phyloP scores from a whole-genome alignment of 208 protist species.

The Herpetomonas muscarum region DNA sequence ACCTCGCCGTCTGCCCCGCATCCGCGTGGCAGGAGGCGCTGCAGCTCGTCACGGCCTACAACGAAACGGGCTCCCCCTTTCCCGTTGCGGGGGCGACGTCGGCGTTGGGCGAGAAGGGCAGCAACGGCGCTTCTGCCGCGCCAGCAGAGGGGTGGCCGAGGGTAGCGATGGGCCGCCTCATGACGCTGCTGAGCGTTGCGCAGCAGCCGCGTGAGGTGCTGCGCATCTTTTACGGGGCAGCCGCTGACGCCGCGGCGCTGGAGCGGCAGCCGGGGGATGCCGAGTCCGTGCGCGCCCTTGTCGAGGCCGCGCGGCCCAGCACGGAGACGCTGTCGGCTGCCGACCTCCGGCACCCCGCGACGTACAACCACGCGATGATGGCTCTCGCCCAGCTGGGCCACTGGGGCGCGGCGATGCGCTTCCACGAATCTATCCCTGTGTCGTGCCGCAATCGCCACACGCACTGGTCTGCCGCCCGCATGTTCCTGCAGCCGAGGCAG shows the following conservation, averaged over 20 bases:
- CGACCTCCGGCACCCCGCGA: neutral
- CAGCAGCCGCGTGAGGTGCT: neutral
- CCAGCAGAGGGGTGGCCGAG: neutral
- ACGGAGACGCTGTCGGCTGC: neutral
- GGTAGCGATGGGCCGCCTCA: neutral
- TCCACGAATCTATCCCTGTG: neutral
- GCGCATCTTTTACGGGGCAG: neutral
- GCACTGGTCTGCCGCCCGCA: neutral
- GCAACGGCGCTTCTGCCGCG: neutral
- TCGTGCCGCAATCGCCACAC: neutral
- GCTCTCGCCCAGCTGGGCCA: neutral
- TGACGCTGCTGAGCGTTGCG: neutral
- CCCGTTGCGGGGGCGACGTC: neutral
- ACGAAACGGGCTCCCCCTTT: neutral
- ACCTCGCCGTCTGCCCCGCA: constrained; percentile 22
- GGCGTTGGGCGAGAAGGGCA: neutral
- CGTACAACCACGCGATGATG: constrained; percentile 4
- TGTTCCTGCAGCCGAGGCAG: constrained; percentile 1
- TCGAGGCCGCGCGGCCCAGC: neutral
- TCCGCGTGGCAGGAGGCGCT: constrained; percentile 29
- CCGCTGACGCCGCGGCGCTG: neutral
- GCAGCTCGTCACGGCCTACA: constrained; percentile 10
- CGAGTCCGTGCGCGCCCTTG: neutral
- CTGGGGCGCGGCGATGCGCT: neutral
- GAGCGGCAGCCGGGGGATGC: too few relatives aligned